Evolutionary conservation across 1,284 basidiomycete genomes (phyloP), one percentile per base, ranked within the genome.

Genomic region (Papiliotrema terrestris): DNA sequence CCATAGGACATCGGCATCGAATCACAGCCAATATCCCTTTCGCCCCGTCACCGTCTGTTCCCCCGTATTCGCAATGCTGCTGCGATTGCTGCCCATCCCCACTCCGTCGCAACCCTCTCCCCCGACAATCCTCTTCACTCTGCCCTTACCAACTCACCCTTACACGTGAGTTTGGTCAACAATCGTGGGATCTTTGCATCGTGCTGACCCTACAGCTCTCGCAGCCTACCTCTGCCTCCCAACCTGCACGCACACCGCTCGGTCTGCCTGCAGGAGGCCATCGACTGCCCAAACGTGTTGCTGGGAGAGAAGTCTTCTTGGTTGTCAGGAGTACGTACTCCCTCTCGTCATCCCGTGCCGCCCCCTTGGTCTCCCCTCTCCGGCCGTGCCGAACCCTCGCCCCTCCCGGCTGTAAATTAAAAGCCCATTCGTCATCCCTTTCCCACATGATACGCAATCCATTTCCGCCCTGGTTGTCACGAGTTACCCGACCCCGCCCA

Each of bases 51-150:
- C n/a, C 8, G 22, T 45, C 20, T 6, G 6, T 26, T 11, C 25
- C 44, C 11, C 19, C 11, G 15, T 11, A 32, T 11, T 32, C 29
- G 67, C 56, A 58, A 90, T 90, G 88, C 78, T 86, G 56, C 83
- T 90, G 59, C 82, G 83, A 65, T 81, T 91, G 56, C 71, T 86
- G 48, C 83, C 83, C 15, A 55, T 61, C 19, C 78, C 82, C 9
- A 76, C 80, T 0, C 66, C 78, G 2, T 77, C 81, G 1, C 79
- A 83, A 43, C 71, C 79, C 1, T 78, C 82, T 3, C 80, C 83
- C 29, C 83, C 86, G 17, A 83, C 84, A 44, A 83, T 91, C 66
- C 82, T 88, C 68, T 89, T 89, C 76, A 83, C 81, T 29, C 74
- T 90, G 50, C 73, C 83, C 32, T 84, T 88, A 58, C 78, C 81